A percentile compares a stretch with the other conserved stretches of the same genome.
These are phyloP conservation scores for Acrocalymma vagum DNA, from an alignment of 2,329 filamentous ascomycete genomes.

Conservation along the genomic window DNA sequence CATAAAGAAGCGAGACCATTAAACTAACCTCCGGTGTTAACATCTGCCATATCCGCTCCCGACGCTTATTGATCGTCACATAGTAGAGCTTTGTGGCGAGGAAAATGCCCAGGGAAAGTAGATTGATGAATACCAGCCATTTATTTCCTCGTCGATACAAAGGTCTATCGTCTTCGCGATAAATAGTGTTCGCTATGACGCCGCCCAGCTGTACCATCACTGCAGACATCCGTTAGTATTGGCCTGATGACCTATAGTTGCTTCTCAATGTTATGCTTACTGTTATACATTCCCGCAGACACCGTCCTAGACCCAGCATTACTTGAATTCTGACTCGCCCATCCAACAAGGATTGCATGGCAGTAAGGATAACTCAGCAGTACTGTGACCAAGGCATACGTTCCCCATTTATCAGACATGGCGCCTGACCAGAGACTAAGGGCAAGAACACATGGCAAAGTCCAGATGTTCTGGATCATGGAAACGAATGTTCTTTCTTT, in stretches of 20 bases:
- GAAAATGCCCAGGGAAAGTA: constrained; percentile 5
- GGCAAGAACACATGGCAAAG: too few relatives aligned
- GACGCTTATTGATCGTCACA: constrained; percentile 6
- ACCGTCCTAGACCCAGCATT: constrained; percentile 67
- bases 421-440: constrained; percentile 50
- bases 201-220: constrained; percentile 55
- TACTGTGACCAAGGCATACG: constrained; percentile 58
- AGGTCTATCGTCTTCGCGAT: constrained; percentile 64
- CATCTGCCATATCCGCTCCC: constrained; percentile 10
- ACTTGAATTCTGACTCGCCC: constrained; percentile 67
- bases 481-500: too few relatives aligned
- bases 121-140: constrained; percentile 4
- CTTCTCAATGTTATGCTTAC: neutral
- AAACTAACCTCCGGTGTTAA: constrained; percentile 8
- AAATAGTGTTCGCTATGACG: constrained; percentile 60
- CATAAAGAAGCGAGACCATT: neutral
- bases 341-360: constrained; percentile 62
- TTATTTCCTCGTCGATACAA: constrained; percentile 41
- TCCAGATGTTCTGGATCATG: too few relatives aligned
- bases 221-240: constrained; percentile 43
- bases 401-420: constrained; percentile 56
- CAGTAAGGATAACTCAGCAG: constrained; percentile 57
- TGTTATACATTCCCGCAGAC: constrained; percentile 66
- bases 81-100: constrained; percentile 10
- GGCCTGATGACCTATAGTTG: too few relatives aligned